Evolutionary conservation across 108 stramenopile genomes (phyloP).

Genomic region (Nannochloropsis oceanica): DNA sequence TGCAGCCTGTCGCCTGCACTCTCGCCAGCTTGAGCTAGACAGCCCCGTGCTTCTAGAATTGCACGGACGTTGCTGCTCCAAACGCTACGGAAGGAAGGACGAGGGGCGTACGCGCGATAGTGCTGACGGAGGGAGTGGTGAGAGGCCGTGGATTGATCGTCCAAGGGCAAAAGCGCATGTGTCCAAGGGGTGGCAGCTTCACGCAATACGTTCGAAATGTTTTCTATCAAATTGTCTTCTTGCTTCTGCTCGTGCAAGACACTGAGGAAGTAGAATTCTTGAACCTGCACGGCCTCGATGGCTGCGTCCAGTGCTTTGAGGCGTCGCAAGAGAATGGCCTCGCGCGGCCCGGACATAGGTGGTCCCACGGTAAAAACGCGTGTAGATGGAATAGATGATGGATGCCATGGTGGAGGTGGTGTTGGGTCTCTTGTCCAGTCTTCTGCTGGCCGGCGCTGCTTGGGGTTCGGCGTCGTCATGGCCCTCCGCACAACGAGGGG

Average conservation of each 20-base stretch:
- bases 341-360: neutral
- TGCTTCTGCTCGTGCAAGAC: neutral
- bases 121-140: neutral
- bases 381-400: neutral
- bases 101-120: neutral
- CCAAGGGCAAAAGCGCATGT: neutral
- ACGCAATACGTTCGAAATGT: neutral
- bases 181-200: neutral
- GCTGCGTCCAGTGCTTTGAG: neutral
- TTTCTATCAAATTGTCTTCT: neutral
- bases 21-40: neutral
- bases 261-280: neutral
- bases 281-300: neutral
- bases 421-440: neutral
- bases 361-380: neutral
- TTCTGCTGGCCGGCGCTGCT: neutral
- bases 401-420: neutral
- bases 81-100: neutral
- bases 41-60: neutral
- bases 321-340: neutral
- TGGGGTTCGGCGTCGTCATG: neutral
- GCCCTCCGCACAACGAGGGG: neutral
- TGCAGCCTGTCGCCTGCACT: neutral
- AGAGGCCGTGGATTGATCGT: neutral
- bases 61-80: neutral